phyloP scores from a whole-genome alignment of 257 asterid species.

The Ballota nigra region DNA sequence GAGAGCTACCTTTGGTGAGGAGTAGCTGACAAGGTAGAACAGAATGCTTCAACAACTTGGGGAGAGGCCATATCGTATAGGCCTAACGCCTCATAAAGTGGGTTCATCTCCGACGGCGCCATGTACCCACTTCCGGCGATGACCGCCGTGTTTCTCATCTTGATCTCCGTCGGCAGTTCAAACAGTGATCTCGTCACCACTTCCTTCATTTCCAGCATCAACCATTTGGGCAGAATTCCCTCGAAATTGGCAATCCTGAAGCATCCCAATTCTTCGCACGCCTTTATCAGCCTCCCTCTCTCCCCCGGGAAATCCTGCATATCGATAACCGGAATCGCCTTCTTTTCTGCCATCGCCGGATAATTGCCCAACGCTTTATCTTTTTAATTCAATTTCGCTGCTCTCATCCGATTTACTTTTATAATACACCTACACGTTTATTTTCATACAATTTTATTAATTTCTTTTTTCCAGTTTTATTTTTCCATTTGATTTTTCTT shows the following conservation, averaged over 20 bases:
- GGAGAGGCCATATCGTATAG: slow-evolving; percentile 51
- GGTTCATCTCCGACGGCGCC: slow-evolving; percentile 49
- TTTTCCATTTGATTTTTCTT: no score
- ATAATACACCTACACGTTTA: no score
- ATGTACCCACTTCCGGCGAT: slow-evolving; percentile 64
- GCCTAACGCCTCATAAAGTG: slow-evolving; percentile 66
- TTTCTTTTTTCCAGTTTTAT: no score
- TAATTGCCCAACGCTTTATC: no score
- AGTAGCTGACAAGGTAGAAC: slow-evolving; percentile 44
- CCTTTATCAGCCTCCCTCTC: slow-evolving; percentile 30
- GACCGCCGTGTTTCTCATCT: slow-evolving; percentile 43
- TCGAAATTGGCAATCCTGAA: slow-evolving; percentile 46
- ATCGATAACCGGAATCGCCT: slow-evolving; percentile 39
- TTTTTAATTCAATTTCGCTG: no score
- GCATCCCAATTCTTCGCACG: slow-evolving; percentile 65
- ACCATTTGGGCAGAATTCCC: slow-evolving; percentile 21
- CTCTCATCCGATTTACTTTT: no score
- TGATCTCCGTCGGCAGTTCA: slow-evolving; percentile 42
- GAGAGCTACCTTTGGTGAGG: slow-evolving; percentile 51
- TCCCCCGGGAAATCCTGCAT: slow-evolving; percentile 32
- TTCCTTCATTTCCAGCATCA: slow-evolving; percentile 44
- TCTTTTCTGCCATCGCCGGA: background rate
- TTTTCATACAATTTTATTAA: no score
- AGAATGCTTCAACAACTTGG: slow-evolving; percentile 46
- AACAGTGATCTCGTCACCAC: slow-evolving; percentile 36